Conservation (phyloP, 148 eudicot genomes). For the Vaccinium vitisidaea region DNA sequence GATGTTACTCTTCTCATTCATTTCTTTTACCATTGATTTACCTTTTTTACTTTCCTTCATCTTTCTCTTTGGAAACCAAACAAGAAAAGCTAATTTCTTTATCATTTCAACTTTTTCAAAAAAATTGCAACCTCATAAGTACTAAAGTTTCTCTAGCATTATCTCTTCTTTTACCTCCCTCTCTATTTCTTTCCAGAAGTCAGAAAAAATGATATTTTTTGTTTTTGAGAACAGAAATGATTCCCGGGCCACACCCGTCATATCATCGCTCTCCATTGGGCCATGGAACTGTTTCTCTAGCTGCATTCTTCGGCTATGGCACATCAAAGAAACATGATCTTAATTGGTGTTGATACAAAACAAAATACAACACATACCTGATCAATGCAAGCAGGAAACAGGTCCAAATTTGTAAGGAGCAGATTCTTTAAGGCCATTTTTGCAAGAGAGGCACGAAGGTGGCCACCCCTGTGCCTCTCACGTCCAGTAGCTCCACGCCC, state of each 20-base stretch:
- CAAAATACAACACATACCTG: slow-evolving; percentile 51
- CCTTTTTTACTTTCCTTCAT: neutral
- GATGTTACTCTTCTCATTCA: neutral
- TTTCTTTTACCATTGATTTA: neutral
- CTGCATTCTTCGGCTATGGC: neutral
- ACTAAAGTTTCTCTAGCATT: neutral
- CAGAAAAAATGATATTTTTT: neutral
- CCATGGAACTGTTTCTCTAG: neutral
- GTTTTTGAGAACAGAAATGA: neutral
- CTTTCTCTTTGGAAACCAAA: neutral
- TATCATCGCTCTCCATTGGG: slow-evolving; percentile 11
- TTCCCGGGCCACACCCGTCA: neutral
- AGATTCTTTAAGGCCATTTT: slow-evolving; percentile 92
- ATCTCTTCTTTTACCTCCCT: neutral
- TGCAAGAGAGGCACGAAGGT: slow-evolving; percentile 87
- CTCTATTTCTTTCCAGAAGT: neutral
- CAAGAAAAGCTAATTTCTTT: slow-evolving; percentile 1
- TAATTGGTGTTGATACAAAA: neutral
- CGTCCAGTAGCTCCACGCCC: slow-evolving; percentile 82
- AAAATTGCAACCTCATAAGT: neutral
- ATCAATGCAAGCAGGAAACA: slow-evolving; percentile 98
- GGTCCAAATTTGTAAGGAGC: slow-evolving; percentile 91
- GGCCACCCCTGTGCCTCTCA: slow-evolving; percentile 92
- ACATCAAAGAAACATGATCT: neutral
- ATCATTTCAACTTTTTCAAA: neutral